phyloP scores from a whole-genome alignment of 2,329 filamentous ascomycete species.

The Didymella sp. region DNA sequence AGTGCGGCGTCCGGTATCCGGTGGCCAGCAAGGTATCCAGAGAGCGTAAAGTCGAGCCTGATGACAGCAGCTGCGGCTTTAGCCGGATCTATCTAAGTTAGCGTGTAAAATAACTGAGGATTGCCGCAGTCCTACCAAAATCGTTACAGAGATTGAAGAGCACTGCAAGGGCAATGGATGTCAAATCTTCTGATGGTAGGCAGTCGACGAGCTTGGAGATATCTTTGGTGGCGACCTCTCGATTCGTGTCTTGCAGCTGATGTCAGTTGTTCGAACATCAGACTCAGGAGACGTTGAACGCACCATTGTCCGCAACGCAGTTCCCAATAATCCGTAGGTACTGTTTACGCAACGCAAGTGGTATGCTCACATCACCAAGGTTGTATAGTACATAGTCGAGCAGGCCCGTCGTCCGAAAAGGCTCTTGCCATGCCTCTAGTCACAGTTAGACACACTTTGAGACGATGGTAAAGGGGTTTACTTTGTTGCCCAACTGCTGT shows the following conservation, averaged over 20 bases:
- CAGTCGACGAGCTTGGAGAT: conserved; percentile 39
- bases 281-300: too few relatives aligned
- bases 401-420: conserved; percentile 38
- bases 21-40: conserved; percentile 32
- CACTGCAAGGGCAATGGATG: conserved; percentile 47
- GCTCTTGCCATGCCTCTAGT: conserved; percentile 41
- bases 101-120: conserved; percentile 1
- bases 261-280: conserved; percentile 28
- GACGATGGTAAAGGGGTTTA: conserved; percentile 15
- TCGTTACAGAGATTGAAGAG: conserved; percentile 55
- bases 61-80: conserved; percentile 43
- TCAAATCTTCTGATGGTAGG: conserved; percentile 33
- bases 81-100: conserved; percentile 42
- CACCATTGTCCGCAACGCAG: conserved; percentile 49
- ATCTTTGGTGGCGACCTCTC: conserved; percentile 36
- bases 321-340: conserved; percentile 50
- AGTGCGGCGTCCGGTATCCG: conserved; percentile 41
- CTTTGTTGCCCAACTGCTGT: conserved; percentile 45
- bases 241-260: conserved; percentile 39
- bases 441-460: conserved; percentile 31
- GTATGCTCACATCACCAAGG: conserved; percentile 29
- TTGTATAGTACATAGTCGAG: conserved; percentile 37
- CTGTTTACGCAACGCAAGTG: conserved; percentile 39
- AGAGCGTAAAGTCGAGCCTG: conserved; percentile 44
- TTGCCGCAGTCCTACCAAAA: conserved; percentile 37